Conservation (phyloP, 257 asterid genomes). For the Oldenlandia corymbosa region DNA sequence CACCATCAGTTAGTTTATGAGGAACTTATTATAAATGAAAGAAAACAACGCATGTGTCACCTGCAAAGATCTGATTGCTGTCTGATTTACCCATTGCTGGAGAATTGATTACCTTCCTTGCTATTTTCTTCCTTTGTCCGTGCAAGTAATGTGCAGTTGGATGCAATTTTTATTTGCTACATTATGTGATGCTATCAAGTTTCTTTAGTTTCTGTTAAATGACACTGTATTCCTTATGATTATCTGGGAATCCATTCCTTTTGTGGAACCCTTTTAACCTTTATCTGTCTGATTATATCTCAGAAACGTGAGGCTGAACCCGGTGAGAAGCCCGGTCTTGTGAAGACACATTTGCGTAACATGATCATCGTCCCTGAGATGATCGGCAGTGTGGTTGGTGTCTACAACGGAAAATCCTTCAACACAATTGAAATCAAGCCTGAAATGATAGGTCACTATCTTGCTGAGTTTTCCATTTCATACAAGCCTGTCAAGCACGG, state of each 20-base stretch:
- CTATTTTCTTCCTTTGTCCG: no score
- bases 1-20: no score
- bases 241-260: background rate
- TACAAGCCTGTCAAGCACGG: conserved; percentile 93
- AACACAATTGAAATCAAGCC: conserved; percentile 81
- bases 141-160: no score
- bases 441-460: conserved; percentile 79
- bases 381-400: conserved; percentile 83
- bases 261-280: background rate
- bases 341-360: conserved; percentile 73
- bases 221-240: no score
- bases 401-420: conserved; percentile 78
- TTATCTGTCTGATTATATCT: background rate
- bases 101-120: no score
- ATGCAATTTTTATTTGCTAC: no score
- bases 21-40: no score
- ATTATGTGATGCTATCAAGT: no score
- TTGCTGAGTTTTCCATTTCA: conserved; percentile 78
- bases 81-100: no score
- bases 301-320: conserved; percentile 80
- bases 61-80: no score
- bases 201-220: no score
- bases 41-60: no score
- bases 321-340: conserved; percentile 76
- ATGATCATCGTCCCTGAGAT: conserved; percentile 86